Percentiles rank a stretch among this genome's conserved stretches.
Evolutionary conservation across 495 filamentous ascomycete genomes (phyloP).

Genomic region (Thermothielavioides terrestris): DNA sequence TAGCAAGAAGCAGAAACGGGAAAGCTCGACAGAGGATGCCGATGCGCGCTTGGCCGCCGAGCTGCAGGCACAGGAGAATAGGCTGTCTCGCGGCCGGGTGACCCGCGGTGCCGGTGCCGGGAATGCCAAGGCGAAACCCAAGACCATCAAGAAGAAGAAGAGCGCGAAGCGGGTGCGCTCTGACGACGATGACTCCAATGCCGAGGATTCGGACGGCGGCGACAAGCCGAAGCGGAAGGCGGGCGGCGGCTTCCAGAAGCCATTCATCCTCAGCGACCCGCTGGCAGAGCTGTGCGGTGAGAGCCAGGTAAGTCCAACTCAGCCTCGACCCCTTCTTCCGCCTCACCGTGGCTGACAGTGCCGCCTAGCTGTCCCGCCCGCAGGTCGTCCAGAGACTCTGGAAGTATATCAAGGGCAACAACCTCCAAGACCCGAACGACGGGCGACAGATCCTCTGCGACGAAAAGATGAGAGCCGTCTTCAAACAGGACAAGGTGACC

Average conservation of each 20-base stretch:
- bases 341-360: constrained; percentile 4
- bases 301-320: constrained; percentile 40
- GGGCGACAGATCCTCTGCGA: constrained; percentile 89
- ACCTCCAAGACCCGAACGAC: constrained; percentile 84
- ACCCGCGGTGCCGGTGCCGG: constrained; percentile 57
- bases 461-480: constrained; percentile 78
- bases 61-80: constrained; percentile 87
- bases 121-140: constrained; percentile 32
- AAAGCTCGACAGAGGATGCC: constrained; percentile 50
- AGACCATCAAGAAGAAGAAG: constrained; percentile 56
- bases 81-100: constrained; percentile 50
- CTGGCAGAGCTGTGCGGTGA: constrained; percentile 49
- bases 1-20: constrained; percentile 51
- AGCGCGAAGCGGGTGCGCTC: constrained; percentile 64
- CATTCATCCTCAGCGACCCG: constrained; percentile 43
- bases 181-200: constrained; percentile 75
- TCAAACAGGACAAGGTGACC: constrained; percentile 82
- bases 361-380: constrained; percentile 67
- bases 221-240: constrained; percentile 43
- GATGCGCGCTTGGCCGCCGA: constrained; percentile 79
- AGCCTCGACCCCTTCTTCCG: neutral
- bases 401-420: constrained; percentile 79
- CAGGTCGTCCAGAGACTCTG: constrained; percentile 94
- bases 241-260: constrained; percentile 44
- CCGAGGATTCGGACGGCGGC: constrained; percentile 50